Base-by-base conservation (phyloP, 768 basidiomycete species). In the Austroboletus eburneus region DNA sequence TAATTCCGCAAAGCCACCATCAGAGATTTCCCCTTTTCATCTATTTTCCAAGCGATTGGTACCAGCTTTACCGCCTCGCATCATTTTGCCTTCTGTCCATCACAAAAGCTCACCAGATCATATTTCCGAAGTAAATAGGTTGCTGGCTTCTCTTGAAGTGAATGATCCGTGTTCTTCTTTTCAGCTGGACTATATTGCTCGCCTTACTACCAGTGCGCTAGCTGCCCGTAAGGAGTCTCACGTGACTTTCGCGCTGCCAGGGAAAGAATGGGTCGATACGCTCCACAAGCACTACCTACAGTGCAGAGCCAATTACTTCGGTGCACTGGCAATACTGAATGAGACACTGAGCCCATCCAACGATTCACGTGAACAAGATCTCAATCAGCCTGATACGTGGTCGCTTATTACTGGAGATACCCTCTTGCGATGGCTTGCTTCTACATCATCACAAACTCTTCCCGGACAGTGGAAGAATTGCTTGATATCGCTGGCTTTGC, bases 361-460 rank as follows among this genome's bases (percentile, higher is more conserved):
- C 4, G 10, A 27, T 27, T 27, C 25, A 27, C 16, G 21, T 13
- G 63, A 62, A 45, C 23, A 32, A 2, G 38, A 37, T 1, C 8
- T 58, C 24, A 13, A 12, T 10, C 25, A 27, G 10, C 39, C 45
- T 14, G 56, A 48, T 14, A 51, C 65, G 36, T 72, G 71, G n/a
- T n/a, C n/a, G n/a, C n/a, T n/a, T n/a, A n/a, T n/a, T n/a, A n/a
- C n/a, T n/a, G n/a, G n/a, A n/a, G n/a, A n/a, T n/a, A n/a, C n/a
- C n/a, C n/a, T n/a, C n/a, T n/a, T n/a, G n/a, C n/a, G n/a, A n/a
- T n/a, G n/a, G n/a, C n/a, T n/a, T n/a, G n/a, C n/a, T n/a, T n/a
- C n/a, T n/a, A n/a, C n/a, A n/a, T n/a, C n/a, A n/a, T n/a, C n/a
- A n/a, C n/a, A n/a, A n/a, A n/a, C n/a, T n/a, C n/a, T n/a, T n/a